phyloP scores from a whole-genome alignment of 208 protist species.

The Polymyxa betae region DNA sequence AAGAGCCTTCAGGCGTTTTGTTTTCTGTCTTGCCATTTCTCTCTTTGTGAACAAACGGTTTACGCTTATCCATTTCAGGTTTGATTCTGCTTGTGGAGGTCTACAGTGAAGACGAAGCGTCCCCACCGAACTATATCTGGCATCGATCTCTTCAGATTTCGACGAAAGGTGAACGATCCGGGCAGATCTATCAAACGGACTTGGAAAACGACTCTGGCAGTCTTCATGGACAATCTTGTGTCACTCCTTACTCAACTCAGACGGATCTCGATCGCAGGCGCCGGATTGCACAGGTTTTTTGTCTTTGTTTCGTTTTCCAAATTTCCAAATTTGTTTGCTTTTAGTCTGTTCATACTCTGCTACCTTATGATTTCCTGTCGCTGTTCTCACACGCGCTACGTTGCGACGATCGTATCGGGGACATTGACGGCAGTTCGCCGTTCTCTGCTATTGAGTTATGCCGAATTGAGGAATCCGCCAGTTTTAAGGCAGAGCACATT shows the following conservation, averaged over 20 bases:
- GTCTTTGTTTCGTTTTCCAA: not conserved
- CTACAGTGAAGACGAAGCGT: not conserved
- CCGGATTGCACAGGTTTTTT: constrained; percentile 7
- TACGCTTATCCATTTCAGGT: too few relatives aligned
- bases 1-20: not conserved
- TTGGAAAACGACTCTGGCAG: not conserved
- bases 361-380: constrained; percentile 51
- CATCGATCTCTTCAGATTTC: not conserved
- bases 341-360: constrained; percentile 3
- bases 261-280: not conserved
- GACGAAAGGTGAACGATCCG: not conserved
- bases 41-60: too few relatives aligned
- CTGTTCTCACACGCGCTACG: constrained; percentile 43
- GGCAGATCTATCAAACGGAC: too few relatives aligned
- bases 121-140: not conserved
- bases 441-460: constrained; percentile 8
- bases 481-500: not conserved
- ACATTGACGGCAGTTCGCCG: not conserved
- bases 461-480: not conserved
- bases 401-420: not conserved
- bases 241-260: constrained; percentile 13
- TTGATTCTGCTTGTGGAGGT: not conserved
- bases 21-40: too few relatives aligned
- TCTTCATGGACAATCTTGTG: constrained; percentile 23
- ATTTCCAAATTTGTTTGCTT: not conserved